Conservation (phyloP, 768 basidiomycete genomes). For the Filobasidium floriforme region DNA sequence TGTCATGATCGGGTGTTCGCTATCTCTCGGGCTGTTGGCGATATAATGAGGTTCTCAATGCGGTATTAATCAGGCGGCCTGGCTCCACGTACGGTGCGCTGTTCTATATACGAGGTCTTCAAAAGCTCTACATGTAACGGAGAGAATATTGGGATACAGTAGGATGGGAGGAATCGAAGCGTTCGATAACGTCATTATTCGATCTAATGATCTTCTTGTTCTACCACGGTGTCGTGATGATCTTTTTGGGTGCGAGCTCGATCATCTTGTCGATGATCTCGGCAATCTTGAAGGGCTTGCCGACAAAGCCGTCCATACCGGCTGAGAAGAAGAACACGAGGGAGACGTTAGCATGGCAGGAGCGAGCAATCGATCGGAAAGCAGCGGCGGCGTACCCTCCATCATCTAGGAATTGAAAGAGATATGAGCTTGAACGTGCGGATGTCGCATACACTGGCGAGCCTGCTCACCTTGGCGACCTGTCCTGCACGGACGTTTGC, state of each 20-base stretch:
- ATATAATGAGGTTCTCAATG: too few relatives aligned
- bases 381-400: neutral
- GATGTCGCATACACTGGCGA: neutral
- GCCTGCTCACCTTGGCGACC: conserved; percentile 9
- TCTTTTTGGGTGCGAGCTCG: neutral
- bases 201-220: neutral
- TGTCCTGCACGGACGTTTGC: conserved; percentile 6
- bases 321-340: neutral
- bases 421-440: neutral
- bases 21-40: too few relatives aligned
- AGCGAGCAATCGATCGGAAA: too few relatives aligned
- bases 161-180: too few relatives aligned
- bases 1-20: too few relatives aligned
- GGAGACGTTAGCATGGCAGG: neutral
- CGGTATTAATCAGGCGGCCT: too few relatives aligned
- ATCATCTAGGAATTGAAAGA: neutral
- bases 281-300: conserved; percentile 6
- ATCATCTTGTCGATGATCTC: conserved; percentile 9
- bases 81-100: too few relatives aligned
- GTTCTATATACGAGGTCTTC: too few relatives aligned
- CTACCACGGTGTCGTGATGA: neutral
- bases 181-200: too few relatives aligned
- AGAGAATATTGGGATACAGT: too few relatives aligned
- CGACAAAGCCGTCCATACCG: conserved; percentile 7
- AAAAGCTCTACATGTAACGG: too few relatives aligned